Evolutionary conservation across 2,329 filamentous ascomycete genomes (phyloP).

Genomic region (Epichloe aotearoae): DNA sequence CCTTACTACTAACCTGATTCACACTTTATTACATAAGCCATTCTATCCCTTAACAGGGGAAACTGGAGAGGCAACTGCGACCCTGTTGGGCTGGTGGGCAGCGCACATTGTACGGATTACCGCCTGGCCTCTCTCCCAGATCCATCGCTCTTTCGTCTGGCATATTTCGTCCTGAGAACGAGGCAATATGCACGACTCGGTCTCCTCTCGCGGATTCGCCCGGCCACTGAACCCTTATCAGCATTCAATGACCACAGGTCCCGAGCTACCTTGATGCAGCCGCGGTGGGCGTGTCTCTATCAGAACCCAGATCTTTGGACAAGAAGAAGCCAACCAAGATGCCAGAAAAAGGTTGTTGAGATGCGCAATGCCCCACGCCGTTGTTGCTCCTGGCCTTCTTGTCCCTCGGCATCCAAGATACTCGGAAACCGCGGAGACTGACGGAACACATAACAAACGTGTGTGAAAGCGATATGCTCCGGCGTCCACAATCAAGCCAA

Average conservation of each 20-base stretch:
- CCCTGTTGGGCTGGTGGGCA: background rate
- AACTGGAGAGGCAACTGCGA: background rate
- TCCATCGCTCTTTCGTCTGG: background rate
- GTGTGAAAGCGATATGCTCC: background rate
- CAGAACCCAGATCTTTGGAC: background rate
- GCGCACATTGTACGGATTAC: too few species aligned
- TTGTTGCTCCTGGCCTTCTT: background rate
- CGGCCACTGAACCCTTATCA: too few species aligned
- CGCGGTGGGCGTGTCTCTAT: background rate
- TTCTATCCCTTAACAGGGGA: too few species aligned
- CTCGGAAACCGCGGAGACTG: background rate
- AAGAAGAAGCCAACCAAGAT: background rate
- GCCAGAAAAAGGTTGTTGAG: constrained; percentile 5
- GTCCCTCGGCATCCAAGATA: constrained; percentile 1
- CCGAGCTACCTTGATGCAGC: background rate
- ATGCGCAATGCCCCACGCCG: constrained; percentile 1
- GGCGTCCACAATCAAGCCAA: background rate
- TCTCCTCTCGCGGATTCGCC: too few species aligned
- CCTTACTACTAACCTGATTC: too few species aligned
- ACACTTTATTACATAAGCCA: too few species aligned
- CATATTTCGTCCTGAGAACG: too few species aligned
- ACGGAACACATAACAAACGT: background rate
- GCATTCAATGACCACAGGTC: too few species aligned
- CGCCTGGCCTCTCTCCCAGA: background rate
- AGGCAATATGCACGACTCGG: too few species aligned